phyloP scores from a whole-genome alignment of 139 green algal genomes.

The Tetraselmis striata region DNA sequence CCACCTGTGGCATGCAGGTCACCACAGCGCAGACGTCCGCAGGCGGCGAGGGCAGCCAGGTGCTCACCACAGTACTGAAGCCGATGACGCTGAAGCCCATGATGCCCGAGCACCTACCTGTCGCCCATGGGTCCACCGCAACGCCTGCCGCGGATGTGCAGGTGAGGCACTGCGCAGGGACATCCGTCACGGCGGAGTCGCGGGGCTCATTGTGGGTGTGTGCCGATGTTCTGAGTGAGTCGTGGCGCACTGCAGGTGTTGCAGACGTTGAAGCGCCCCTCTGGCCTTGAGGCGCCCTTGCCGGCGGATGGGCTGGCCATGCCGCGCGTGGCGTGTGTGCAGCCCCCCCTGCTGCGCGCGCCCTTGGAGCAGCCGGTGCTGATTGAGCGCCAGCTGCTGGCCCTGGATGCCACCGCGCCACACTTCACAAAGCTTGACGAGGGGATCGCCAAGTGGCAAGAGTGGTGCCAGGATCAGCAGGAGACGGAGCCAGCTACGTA shows the following conservation, averaged over 20 bases:
- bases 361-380: not conserved
- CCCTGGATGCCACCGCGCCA: not conserved
- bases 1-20: no score
- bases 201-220: not conserved
- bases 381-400: not conserved
- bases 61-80: not conserved
- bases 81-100: not conserved
- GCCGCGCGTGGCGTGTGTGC: not conserved
- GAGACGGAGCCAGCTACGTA: not conserved
- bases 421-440: not conserved
- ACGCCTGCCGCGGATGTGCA: not conserved
- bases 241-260: not conserved
- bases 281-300: not conserved
- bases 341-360: not conserved
- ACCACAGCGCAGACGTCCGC: not conserved
- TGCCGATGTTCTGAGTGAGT: not conserved
- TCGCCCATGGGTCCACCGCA: not conserved
- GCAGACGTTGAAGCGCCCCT: not conserved
- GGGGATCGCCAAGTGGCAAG: not conserved
- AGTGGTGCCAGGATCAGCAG: not conserved
- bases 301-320: not conserved
- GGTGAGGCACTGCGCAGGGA: not conserved
- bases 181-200: no score
- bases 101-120: not conserved
- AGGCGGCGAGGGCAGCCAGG: not conserved